A percentile compares a stretch with the other conserved stretches of the same genome.
These are phyloP conservation scores for thale cress (Arabidopsis thaliana) DNA, from an alignment of 345 rosid genomes.

Conservation along the genomic window DNA sequence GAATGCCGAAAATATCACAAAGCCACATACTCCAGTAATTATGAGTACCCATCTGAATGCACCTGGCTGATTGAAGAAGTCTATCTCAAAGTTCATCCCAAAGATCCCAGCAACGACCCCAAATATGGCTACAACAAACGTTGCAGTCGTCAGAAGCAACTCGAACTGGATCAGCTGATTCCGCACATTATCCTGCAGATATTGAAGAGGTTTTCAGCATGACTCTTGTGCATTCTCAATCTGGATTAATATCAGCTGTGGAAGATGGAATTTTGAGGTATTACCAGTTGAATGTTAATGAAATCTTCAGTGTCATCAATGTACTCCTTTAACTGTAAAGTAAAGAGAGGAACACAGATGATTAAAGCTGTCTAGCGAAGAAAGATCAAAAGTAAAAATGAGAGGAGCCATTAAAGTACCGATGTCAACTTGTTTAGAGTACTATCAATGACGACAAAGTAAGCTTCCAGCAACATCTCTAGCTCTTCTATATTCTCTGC, in stretches of 20 bases:
- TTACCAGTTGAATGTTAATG: constrained; percentile 94
- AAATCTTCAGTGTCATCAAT: constrained; percentile 94
- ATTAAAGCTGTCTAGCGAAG: not conserved
- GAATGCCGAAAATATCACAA: constrained; percentile 74
- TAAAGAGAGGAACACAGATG: not conserved
- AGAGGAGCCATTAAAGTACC: constrained; percentile 48
- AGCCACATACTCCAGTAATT: constrained; percentile 68
- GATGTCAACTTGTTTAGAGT: constrained; percentile 95
- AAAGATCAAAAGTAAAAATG: not conserved
- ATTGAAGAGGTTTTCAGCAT: not conserved
- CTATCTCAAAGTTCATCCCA: constrained; percentile 84
- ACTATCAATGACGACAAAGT: constrained; percentile 96
- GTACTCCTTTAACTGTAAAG: constrained; percentile 90
- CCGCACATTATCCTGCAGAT: constrained; percentile 86
- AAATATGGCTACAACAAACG: constrained; percentile 93
- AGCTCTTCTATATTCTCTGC: constrained; percentile 86
- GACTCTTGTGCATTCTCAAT: not conserved
- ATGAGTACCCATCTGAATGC: constrained; percentile 93
- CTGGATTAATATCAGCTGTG: not conserved
- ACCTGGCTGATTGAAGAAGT: constrained; percentile 65
- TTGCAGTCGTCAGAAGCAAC: constrained; percentile 87
- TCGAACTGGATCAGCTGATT: constrained; percentile 98
- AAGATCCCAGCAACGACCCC: constrained; percentile 98
- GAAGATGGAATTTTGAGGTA: constrained; percentile 16
- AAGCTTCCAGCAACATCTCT: constrained; percentile 99